Conservation (phyloP, 2,329 filamentous ascomycete species). For the Beauveria rudraprayagi region DNA sequence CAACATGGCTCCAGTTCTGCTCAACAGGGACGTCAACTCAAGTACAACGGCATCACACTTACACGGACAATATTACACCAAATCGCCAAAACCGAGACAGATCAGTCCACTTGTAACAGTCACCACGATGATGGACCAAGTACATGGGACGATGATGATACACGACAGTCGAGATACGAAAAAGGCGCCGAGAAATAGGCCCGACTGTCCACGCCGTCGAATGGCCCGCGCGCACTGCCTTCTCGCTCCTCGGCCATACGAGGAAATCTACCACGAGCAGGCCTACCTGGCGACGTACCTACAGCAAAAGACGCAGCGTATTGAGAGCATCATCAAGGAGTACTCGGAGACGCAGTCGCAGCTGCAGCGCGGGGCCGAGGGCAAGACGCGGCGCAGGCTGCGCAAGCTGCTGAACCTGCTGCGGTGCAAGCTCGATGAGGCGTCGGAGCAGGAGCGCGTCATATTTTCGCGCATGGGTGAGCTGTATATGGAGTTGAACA, state of each 20-base stretch:
- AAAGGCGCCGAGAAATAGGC: not conserved
- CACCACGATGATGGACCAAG: not conserved
- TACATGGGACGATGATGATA: no score
- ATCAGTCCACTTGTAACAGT: not conserved
- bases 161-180: no score
- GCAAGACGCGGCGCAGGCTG: constrained; percentile 23
- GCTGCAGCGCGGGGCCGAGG: constrained; percentile 17
- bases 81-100: no score
- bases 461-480: constrained; percentile 41
- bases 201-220: not conserved
- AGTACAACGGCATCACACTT: no score
- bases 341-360: constrained; percentile 30
- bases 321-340: constrained; percentile 29
- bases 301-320: constrained; percentile 30
- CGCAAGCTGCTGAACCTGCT: constrained; percentile 36
- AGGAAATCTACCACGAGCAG: constrained; percentile 37
- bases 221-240: constrained; percentile 10
- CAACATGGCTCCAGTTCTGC: no score
- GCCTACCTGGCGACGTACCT: constrained; percentile 37
- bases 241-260: constrained; percentile 31
- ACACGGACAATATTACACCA: no score
- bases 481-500: constrained; percentile 40
- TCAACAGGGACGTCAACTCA: no score
- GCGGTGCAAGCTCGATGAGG: constrained; percentile 34
- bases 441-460: constrained; percentile 36